Evolutionary conservation across 2,329 filamentous ascomycete species (phyloP).

Genomic region (Neonectria faginata): DNA sequence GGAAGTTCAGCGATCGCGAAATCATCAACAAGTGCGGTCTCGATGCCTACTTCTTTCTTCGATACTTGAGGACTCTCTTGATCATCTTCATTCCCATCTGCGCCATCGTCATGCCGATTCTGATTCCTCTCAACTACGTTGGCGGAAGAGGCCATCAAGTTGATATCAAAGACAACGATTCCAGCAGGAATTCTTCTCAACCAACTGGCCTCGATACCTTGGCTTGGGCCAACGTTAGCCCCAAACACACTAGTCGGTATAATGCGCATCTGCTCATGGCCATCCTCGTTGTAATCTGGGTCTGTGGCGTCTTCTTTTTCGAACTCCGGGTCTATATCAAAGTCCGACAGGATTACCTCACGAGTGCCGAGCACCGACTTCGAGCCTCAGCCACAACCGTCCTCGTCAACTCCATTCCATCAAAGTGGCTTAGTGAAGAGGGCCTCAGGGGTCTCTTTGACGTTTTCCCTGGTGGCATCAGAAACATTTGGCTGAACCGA

Average conservation of each 20-base stretch:
- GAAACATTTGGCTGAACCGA: conserved; percentile 96
- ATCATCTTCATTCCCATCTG: conserved; percentile 92
- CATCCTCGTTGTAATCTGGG: conserved; percentile 81
- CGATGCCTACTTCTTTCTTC: conserved; percentile 96
- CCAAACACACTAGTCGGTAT: conserved; percentile 74
- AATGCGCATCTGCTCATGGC: conserved; percentile 89
- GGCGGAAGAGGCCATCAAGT: conserved; percentile 74
- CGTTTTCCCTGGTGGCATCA: conserved; percentile 93
- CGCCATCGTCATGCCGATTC: conserved; percentile 81
- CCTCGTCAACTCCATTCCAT: conserved; percentile 88
- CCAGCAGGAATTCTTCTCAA: conserved; percentile 38
- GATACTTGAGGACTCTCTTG: conserved; percentile 81
- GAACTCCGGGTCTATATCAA: conserved; percentile 91
- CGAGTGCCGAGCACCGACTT: conserved; percentile 92
- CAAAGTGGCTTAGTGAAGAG: conserved; percentile 88
- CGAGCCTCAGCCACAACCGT: conserved; percentile 96
- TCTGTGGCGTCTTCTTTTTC: conserved; percentile 87
- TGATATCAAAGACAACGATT: conserved; percentile 51
- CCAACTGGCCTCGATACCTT: conserved; percentile 80
- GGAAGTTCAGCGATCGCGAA: conserved; percentile 78
- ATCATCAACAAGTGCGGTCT: conserved; percentile 96
- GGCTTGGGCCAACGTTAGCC: conserved; percentile 87
- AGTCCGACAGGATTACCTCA: conserved; percentile 92
- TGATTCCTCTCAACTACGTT: conserved; percentile 85
- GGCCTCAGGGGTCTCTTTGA: conserved; percentile 88